These are phyloP conservation scores for Acorus gramineus DNA, from an alignment of 106 monocot species.

Conservation along the genomic window DNA sequence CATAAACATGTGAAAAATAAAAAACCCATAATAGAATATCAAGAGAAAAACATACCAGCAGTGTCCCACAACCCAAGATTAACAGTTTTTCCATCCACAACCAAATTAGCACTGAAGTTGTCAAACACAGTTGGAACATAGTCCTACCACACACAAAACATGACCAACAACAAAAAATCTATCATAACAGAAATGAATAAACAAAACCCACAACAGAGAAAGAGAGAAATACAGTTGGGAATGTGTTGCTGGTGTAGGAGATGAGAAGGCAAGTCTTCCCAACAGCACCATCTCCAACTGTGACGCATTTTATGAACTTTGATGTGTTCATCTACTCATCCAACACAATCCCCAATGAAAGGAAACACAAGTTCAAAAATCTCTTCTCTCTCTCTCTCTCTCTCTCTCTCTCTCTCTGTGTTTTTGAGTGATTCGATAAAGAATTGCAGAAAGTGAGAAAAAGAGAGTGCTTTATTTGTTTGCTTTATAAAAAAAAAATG, in stretches of 20 bases:
- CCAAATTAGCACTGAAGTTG: conserved; percentile 2
- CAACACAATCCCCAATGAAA: background rate
- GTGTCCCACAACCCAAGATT: conserved; percentile 5
- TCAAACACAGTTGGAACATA: conserved; percentile 8
- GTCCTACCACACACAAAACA: background rate
- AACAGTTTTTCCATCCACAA: conserved; percentile 1
- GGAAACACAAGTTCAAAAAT: no score
- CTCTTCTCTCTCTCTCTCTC: no score
- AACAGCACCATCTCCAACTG: conserved; percentile 18
- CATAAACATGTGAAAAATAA: no score
- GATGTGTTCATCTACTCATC: conserved; percentile 5
- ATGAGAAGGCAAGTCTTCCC: conserved; percentile 19
- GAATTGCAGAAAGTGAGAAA: no score
- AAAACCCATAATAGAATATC: no score
- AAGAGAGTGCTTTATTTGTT: no score
- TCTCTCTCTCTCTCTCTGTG: no score
- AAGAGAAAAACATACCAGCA: background rate
- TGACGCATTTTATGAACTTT: conserved; percentile 21
- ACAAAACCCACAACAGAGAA: background rate
- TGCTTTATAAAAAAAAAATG: no score
- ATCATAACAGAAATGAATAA: background rate
- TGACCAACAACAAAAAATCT: background rate
- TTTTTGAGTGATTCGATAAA: no score
- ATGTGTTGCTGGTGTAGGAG: conserved; percentile 1
- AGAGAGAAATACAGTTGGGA: conserved; percentile 1